Evolutionary conservation across 148 eudicot genomes (phyloP), one percentile per base, ranked within the genome.

Genomic region (Euryodendron excelsum): DNA sequence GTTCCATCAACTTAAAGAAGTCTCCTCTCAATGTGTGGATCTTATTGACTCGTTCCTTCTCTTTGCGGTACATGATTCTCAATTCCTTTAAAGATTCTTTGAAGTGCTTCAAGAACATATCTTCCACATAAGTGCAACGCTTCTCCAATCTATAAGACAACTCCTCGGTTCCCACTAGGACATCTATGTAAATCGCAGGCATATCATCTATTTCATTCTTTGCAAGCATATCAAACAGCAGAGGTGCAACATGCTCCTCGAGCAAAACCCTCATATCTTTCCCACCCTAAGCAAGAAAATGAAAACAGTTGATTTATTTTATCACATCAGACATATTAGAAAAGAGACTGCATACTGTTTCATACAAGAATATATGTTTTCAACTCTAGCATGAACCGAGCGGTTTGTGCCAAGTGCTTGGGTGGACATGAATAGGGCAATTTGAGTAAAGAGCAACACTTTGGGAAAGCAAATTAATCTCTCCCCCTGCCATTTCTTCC

Each of bases 121-220:
- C 15, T 36, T 68, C 72, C 50, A n/a, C 45, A 0, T 21, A 39
- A 68, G 15, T 8, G 6, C 48, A 48, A 39, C 28, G 28, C 47
- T 68, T 39, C 72, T 68, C 72, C 8, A 44, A 68, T 68, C 72
- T 68, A n/a, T 37, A 68, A 44, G 72, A 68, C 50, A 68, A 39
- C 30, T 23, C 48, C 7, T 39, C 3, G n/a, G 27, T 37, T 68
- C 72, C 72, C 50, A 39, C 27, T 50, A 68, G 72, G 45, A 15
- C 72, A 68, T 68, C 72, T 20, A 68, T 39, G 50, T 39, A 68
- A 44, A 68, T 14, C 0, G 0, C 44, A 11, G 28, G 20, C 48
- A 68, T 21, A 2, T 67, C 47, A 37, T 67, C 71, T n/a, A 9
- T n/a, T 2, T 67, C 47, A 18, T 36, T 67, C 25, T 37, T n/a